phyloP scores from a whole-genome alignment of 352 stramenopile species.

The Pythium biforme region DNA sequence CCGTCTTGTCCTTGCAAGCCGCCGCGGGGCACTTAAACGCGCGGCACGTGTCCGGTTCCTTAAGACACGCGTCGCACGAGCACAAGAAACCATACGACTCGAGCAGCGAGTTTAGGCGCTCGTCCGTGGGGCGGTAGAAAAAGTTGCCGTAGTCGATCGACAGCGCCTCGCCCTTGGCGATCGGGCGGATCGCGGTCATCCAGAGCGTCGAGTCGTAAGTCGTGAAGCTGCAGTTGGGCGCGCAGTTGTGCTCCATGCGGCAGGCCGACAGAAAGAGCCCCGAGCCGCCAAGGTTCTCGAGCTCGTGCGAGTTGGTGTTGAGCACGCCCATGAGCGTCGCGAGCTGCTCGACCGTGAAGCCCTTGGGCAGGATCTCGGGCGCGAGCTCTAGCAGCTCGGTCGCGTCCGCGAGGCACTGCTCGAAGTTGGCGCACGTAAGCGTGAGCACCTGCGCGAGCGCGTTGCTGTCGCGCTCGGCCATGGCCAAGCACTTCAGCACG shows the following conservation, averaged over 20 bases:
- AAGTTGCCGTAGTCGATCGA: slow-evolving; percentile 84
- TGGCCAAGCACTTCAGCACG: slow-evolving; percentile 66
- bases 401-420: slow-evolving; percentile 40
- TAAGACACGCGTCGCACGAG: slow-evolving; percentile 53
- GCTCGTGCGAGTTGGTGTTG: slow-evolving; percentile 74
- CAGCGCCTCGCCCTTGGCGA: slow-evolving; percentile 55
- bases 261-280: slow-evolving; percentile 71
- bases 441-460: slow-evolving; percentile 46
- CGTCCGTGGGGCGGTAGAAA: slow-evolving; percentile 64
- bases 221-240: slow-evolving; percentile 74
- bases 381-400: slow-evolving; percentile 41
- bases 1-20: slow-evolving; percentile 23
- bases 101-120: slow-evolving; percentile 53
- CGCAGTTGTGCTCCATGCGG: slow-evolving; percentile 74
- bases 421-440: slow-evolving; percentile 46
- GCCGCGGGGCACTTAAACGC: slow-evolving; percentile 47
- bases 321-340: slow-evolving; percentile 66
- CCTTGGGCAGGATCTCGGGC: slow-evolving; percentile 51
- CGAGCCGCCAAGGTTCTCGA: slow-evolving; percentile 71
- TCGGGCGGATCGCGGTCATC: slow-evolving; percentile 74
- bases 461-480: slow-evolving; percentile 46
- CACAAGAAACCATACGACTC: slow-evolving; percentile 71
- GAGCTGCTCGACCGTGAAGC: slow-evolving; percentile 57
- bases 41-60: slow-evolving; percentile 48
- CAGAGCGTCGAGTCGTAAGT: slow-evolving; percentile 66